phyloP scores from a whole-genome alignment of 2,329 filamentous ascomycete genomes.

The Fusarium nematophilum region DNA sequence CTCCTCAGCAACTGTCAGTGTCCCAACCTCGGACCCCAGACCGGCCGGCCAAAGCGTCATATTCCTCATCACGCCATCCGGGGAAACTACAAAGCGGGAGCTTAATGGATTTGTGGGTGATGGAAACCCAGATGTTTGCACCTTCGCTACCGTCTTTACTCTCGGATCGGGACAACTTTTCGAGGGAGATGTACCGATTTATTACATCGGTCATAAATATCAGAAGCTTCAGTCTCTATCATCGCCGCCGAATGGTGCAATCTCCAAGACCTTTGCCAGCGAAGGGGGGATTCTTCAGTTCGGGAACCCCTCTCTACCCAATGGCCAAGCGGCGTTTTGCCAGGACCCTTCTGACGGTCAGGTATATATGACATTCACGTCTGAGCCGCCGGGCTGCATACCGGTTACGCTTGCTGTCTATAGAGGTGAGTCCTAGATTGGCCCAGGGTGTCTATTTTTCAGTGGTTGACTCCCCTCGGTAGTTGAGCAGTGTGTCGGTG shows the following conservation, averaged over 20 bases:
- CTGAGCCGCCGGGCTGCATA: not conserved
- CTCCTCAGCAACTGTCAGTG: not conserved
- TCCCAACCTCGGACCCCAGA: not conserved
- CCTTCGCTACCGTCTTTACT: not conserved
- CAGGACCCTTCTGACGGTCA: not conserved
- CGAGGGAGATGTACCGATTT: not conserved
- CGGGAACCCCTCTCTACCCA: not conserved
- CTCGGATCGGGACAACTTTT: not conserved
- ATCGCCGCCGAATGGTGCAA: not conserved
- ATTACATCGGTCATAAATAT: not conserved
- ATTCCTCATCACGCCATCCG: not conserved
- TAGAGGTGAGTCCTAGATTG: not conserved
- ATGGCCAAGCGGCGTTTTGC: not conserved
- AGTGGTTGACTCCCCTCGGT: not conserved
- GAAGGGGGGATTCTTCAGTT: slow-evolving; percentile 3
- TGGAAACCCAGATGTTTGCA: not conserved
- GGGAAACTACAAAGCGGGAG: not conserved
- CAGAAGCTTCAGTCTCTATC: not conserved
- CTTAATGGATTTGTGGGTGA: not conserved
- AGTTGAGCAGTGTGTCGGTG: slow-evolving; percentile 4
- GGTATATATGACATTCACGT: slow-evolving; percentile 4
- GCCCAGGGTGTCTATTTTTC: not conserved
- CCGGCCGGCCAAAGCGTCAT: not conserved
- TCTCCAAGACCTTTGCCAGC: not conserved
- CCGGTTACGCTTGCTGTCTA: not conserved